Evolutionary conservation across 1,284 basidiomycete genomes (phyloP), one percentile per base, ranked within the genome.

Genomic region (Trichosporon asahii): DNA sequence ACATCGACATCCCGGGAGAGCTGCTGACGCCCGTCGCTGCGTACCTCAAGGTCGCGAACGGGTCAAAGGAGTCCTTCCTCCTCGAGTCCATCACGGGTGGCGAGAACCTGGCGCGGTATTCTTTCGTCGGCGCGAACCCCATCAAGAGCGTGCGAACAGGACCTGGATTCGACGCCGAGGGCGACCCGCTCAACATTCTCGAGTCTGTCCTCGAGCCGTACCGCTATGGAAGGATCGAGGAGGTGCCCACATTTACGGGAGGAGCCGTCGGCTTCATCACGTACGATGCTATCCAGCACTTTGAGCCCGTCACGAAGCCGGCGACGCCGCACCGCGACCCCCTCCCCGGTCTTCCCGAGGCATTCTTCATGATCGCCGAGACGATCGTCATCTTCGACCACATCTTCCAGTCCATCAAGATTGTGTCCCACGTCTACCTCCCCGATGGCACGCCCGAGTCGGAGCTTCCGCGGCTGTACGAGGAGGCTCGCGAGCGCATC

Each of bases 191-290:
- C 85, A 80, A 85, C 27, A 88, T 88, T 25, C 88, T 99, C 66
- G 92, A 99, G 84, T 90, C 89, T 76, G 94, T 97, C 80, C 89
- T 99, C 35, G 86, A 90, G 15, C 85, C 90, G 69, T 95, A 97
- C 86, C 88, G 91, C 82, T 98, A 97, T 81, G 88, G 97, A 80
- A 90, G 91, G 80, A 89, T 98, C 15, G 94, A 94, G 6, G 92
- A 95, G 81, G 87, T 98, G 53, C 90, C 92, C 0, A 96, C 95
- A 0, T 98, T 99, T 81, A 98, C 96, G 31, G 86, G 97, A 65
- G 97, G 97, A 66, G 96, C 96, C 0, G 94, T 99, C 77, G 97
- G 97, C 60, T 99, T 98, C 85, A 94, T 99, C 75, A 89, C 93
- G 14, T 99, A 96, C 85, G 97, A 99, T 81, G 94, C 93, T 80